Conservation (phyloP, 768 basidiomycete genomes). For the Termitomyces sp. region DNA sequence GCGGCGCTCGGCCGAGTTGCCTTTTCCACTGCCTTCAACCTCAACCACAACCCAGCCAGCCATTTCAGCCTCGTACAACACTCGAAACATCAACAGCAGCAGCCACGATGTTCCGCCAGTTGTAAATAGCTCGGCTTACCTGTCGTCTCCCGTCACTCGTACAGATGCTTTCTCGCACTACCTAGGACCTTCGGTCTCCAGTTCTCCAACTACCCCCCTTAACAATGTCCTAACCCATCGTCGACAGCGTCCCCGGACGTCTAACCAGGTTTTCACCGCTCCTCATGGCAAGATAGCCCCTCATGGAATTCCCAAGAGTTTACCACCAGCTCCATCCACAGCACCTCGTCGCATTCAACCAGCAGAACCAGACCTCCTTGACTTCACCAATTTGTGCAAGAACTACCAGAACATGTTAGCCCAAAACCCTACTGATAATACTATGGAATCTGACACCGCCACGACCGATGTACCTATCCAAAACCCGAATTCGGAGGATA, state of each 20-base stretch:
- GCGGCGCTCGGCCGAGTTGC: constrained; percentile 51
- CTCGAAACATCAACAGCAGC: constrained; percentile 23
- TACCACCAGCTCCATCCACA: constrained; percentile 66
- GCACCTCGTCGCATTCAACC: constrained; percentile 38
- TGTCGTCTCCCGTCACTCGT: constrained; percentile 33
- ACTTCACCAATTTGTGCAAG: constrained; percentile 46
- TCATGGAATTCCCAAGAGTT: constrained; percentile 71
- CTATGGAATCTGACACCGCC: constrained; percentile 26
- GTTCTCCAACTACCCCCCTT: constrained; percentile 25
- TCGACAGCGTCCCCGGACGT: constrained; percentile 63
- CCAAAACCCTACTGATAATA: constrained; percentile 37
- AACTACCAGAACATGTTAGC: constrained; percentile 71
- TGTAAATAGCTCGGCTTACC: constrained; percentile 45
- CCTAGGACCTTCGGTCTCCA: constrained; percentile 58
- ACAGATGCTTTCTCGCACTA: constrained; percentile 31
- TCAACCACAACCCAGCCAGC: constrained; percentile 32
- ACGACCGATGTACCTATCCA: constrained; percentile 21
- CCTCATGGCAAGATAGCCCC: constrained; percentile 68
- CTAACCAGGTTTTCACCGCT: constrained; percentile 55
- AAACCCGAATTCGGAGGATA: constrained; percentile 19
- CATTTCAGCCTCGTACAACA: constrained; percentile 43
- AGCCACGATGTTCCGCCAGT: constrained; percentile 42
- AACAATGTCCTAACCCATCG: constrained; percentile 56
- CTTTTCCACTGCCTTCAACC: constrained; percentile 21
- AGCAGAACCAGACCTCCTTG: constrained; percentile 26